A percentile compares a stretch with the other conserved stretches of the same genome.
phyloP scores from a whole-genome alignment of 2,329 filamentous ascomycete species.

The Talaromyces pinophilus region DNA sequence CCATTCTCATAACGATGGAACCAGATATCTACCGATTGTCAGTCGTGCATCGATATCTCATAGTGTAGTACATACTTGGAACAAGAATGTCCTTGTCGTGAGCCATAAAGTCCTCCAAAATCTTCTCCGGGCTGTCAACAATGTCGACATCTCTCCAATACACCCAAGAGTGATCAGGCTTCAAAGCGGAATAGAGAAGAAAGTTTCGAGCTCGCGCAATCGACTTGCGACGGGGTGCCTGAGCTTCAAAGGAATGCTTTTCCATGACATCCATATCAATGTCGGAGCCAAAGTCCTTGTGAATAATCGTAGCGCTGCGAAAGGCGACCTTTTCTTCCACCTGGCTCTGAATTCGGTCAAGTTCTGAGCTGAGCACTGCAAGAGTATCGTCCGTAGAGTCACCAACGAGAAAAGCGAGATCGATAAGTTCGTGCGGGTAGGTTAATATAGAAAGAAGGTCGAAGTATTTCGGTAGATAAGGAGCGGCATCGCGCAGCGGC shows the following conservation, averaged over 20 bases:
- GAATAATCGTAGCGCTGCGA: slow-evolving; percentile 76
- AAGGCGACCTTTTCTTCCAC: slow-evolving; percentile 76
- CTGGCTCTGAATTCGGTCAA: slow-evolving; percentile 83
- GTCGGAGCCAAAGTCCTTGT: slow-evolving; percentile 83
- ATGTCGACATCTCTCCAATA: slow-evolving; percentile 99
- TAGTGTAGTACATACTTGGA: slow-evolving; percentile 69
- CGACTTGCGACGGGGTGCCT: slow-evolving; percentile 84
- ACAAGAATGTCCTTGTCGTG: slow-evolving; percentile 92
- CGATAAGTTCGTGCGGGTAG: slow-evolving; percentile 93
- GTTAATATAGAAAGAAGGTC: slow-evolving; percentile 85
- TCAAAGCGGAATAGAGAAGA: slow-evolving; percentile 77
- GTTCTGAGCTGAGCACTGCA: slow-evolving; percentile 78
- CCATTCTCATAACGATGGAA: slow-evolving; percentile 85
- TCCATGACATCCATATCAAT: slow-evolving; percentile 79
- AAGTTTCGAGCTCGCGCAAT: slow-evolving; percentile 94
- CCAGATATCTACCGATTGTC: slow-evolving; percentile 73
- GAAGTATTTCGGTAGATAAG: slow-evolving; percentile 84
- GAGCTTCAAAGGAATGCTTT: slow-evolving; percentile 81
- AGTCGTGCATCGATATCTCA: slow-evolving; percentile 17
- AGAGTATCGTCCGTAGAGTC: slow-evolving; percentile 91
- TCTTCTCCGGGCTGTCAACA: slow-evolving; percentile 79
- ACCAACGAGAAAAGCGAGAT: slow-evolving; percentile 90
- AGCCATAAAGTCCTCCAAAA: slow-evolving; percentile 92
- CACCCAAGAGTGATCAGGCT: slow-evolving; percentile 95
- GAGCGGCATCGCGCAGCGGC: slow-evolving; percentile 84